Percentiles rank a stretch among this genome's conserved stretches.
Conservation (phyloP, 345 rosid genomes). For the Bruguiera parviflora region DNA sequence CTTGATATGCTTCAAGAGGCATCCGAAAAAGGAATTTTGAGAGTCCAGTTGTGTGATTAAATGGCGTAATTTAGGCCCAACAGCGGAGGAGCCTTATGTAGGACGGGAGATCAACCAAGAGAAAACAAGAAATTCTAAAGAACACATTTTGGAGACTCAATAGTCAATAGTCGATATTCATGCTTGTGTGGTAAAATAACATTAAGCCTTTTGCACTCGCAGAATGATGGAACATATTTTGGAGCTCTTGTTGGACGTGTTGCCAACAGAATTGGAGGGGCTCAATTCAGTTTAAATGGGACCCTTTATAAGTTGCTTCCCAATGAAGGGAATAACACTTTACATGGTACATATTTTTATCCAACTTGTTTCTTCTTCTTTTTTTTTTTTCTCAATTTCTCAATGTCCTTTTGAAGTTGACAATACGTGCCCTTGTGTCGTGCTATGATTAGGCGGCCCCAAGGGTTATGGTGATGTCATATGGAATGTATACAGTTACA, state of each 20-base stretch:
- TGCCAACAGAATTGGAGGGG: conserved; percentile 27
- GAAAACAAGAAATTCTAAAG: no score
- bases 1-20: neutral
- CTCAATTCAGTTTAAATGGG: conserved; percentile 21
- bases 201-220: neutral
- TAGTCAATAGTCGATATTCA: no score
- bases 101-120: no score
- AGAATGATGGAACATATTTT: conserved; percentile 30
- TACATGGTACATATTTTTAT: conserved; percentile 20
- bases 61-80: no score
- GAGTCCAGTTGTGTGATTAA: no score
- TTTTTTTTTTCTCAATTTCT: no score
- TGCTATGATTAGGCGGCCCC: conserved; percentile 50
- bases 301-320: conserved; percentile 17
- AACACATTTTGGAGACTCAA: no score
- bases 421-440: no score
- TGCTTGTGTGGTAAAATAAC: no score
- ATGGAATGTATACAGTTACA: conserved; percentile 49
- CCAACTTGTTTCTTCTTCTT: neutral
- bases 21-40: no score
- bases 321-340: conserved; percentile 19
- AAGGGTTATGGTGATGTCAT: conserved; percentile 58
- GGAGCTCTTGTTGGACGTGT: conserved; percentile 34
- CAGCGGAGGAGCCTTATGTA: no score
- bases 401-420: no score